phyloP scores from a whole-genome alignment of 2,329 filamentous ascomycete species.

The Bipolaris sorokiniana region DNA sequence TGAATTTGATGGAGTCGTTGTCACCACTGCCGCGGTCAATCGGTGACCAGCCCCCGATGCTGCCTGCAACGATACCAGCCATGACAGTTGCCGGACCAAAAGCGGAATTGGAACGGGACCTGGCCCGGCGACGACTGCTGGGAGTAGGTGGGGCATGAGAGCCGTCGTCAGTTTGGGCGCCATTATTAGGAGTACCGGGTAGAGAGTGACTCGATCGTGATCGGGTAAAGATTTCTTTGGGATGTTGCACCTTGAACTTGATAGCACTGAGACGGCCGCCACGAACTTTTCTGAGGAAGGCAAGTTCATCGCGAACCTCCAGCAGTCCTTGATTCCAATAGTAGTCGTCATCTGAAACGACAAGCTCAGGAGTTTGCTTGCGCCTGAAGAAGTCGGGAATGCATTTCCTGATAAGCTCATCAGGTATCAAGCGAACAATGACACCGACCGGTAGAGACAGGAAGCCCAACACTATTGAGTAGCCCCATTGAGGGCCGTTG shows the following conservation, averaged over 20 bases:
- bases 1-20: slow-evolving; percentile 51
- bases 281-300: slow-evolving; percentile 79
- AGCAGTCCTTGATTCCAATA: slow-evolving; percentile 73
- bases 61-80: slow-evolving; percentile 81
- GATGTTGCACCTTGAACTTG: slow-evolving; percentile 78
- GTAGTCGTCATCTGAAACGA: slow-evolving; percentile 55
- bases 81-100: slow-evolving; percentile 78
- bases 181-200: slow-evolving; percentile 68
- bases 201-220: slow-evolving; percentile 67
- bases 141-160: slow-evolving; percentile 57
- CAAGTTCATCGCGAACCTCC: slow-evolving; percentile 80
- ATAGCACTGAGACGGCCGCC: slow-evolving; percentile 82
- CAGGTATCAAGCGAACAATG: slow-evolving; percentile 81
- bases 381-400: slow-evolving; percentile 53
- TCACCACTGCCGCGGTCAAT: slow-evolving; percentile 59
- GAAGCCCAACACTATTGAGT: slow-evolving; percentile 81
- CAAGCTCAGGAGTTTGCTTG: slow-evolving; percentile 51
- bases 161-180: slow-evolving; percentile 45
- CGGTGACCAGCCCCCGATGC: slow-evolving; percentile 78
- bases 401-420: slow-evolving; percentile 62
- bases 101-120: slow-evolving; percentile 74
- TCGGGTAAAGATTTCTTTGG: slow-evolving; percentile 71
- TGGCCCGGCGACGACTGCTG: slow-evolving; percentile 64
- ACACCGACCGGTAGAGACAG: slow-evolving; percentile 86
- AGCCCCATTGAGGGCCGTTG: slow-evolving; percentile 80